Base-by-base conservation (phyloP, 2,329 filamentous ascomycete genomes). In the Madurella mycetomatis region DNA sequence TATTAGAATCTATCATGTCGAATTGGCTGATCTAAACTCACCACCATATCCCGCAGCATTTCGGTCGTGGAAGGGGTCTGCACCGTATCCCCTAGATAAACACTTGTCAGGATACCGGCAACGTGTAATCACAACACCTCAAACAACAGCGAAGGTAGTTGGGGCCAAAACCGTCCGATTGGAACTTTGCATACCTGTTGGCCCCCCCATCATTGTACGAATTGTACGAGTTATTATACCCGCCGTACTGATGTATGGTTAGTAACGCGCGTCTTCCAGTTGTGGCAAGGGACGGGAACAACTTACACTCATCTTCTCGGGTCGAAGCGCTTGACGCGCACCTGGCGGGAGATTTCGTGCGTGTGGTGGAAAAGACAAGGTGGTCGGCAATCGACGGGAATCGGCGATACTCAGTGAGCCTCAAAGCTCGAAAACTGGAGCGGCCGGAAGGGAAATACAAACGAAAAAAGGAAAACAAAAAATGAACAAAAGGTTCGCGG, bases 31-130 rank as follows among this genome's bases (percentile, higher is more conserved):
- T 16, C n/a, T 16, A 7, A 4, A 48, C 46, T 49, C 13, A 53
- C 37, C 25, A n/a, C 34, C 39, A 18, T 51, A 51, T 25, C 34
- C 44, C 18, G 64, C 62, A 37, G 68, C 70, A 56, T 75, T 74
- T 66, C 77, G 73, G 65, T 85, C 73, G 65, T 83, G 81, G 64
- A 80, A 85, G 52, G 82, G 82, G 70, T 85, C 84, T 57, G 72
- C 69, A 62, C 49, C 45, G 47, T 60, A 59, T 4, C 64, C 76
- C 70, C 59, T 59, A 9, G 17, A 30, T 11, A 41, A 37, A 8
- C n/a, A 2, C 43, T 9, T 41, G 16, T 55, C 17, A 56, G 47
- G 3, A 12, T 17, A n/a, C 25, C 7, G 9, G 9, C 30, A 25
- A 19, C 25, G 25, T 25, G 7, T 25, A 25, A 25, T 43, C 39